A percentile compares a stretch with the other conserved stretches of the same genome.
These are phyloP conservation scores for Chaetomium fimeti DNA, from an alignment of 495 filamentous ascomycete species.

Conservation along the genomic window DNA sequence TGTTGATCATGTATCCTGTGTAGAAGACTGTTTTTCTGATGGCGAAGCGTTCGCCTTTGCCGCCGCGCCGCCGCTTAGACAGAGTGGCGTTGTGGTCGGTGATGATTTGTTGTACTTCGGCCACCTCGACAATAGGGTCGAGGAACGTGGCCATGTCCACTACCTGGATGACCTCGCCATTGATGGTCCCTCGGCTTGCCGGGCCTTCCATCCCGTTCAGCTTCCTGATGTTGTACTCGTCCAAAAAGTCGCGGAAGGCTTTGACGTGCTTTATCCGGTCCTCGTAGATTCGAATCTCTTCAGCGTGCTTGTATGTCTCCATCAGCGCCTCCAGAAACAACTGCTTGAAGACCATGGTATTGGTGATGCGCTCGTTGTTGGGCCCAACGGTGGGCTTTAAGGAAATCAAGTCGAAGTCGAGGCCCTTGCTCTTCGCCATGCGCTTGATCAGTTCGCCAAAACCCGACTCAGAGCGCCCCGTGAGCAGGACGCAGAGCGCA, in stretches of 20 bases:
- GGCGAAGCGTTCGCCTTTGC: slow-evolving; percentile 48
- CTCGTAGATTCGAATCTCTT: slow-evolving; percentile 73
- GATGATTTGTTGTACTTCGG: slow-evolving; percentile 84
- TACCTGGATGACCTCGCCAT: slow-evolving; percentile 82
- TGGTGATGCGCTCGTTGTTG: slow-evolving; percentile 67
- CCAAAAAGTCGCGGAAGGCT: slow-evolving; percentile 79
- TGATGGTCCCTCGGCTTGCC: slow-evolving; percentile 58
- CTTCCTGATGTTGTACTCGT: slow-evolving; percentile 62
- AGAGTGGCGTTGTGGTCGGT: slow-evolving; percentile 73
- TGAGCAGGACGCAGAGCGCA: slow-evolving; percentile 81
- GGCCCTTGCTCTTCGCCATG: slow-evolving; percentile 72
- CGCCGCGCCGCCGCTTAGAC: slow-evolving; percentile 30
- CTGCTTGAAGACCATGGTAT: slow-evolving; percentile 87
- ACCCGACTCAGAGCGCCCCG: slow-evolving; percentile 73
- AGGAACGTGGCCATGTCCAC: slow-evolving; percentile 70
- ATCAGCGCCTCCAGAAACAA: slow-evolving; percentile 73
- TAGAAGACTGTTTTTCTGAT: slow-evolving; percentile 89
- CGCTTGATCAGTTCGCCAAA: slow-evolving; percentile 80
- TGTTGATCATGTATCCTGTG: slow-evolving; percentile 85
- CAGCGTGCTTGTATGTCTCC: slow-evolving; percentile 76
- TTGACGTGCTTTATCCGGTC: slow-evolving; percentile 63
- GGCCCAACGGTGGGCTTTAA: slow-evolving; percentile 85
- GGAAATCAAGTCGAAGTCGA: slow-evolving; percentile 86
- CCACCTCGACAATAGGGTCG: slow-evolving; percentile 79
- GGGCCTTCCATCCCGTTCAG: slow-evolving; percentile 33